Conservation (phyloP, 2,329 filamentous ascomycete species). For the Aspergillus japonicus region DNA sequence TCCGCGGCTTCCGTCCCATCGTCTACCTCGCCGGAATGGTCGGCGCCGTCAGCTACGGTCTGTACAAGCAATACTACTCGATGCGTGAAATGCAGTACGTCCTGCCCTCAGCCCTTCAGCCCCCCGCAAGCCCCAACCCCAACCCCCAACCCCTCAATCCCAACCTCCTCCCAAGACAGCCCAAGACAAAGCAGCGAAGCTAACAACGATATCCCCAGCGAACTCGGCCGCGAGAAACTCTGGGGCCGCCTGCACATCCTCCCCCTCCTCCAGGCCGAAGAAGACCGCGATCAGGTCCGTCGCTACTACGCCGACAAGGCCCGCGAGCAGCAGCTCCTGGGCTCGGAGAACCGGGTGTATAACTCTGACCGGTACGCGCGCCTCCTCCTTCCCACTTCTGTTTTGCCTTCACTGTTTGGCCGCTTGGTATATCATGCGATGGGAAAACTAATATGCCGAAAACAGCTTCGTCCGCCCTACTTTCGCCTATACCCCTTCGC, state of each 20-base stretch:
- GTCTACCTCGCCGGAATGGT: slow-evolving; percentile 75
- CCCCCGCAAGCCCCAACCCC: not conserved
- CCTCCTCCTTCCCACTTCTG: not conserved
- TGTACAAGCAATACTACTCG: slow-evolving; percentile 79
- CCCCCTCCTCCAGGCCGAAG: slow-evolving; percentile 90
- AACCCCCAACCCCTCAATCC: not conserved
- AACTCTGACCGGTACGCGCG: slow-evolving; percentile 75
- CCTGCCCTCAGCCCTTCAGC: not conserved
- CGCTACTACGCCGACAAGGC: slow-evolving; percentile 82
- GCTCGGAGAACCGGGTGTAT: slow-evolving; percentile 80
- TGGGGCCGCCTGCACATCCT: slow-evolving; percentile 95
- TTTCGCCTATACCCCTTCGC: slow-evolving; percentile 68
- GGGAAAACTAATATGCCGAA: slow-evolving; percentile 10
- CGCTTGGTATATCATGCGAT: not conserved
- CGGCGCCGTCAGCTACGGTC: slow-evolving; percentile 81
- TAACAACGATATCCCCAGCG: slow-evolving; percentile 53
- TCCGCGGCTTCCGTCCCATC: slow-evolving; percentile 82
- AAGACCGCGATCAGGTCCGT: slow-evolving; percentile 91
- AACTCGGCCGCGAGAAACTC: slow-evolving; percentile 95
- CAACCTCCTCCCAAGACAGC: not conserved
- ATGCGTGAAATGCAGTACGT: slow-evolving; percentile 88
- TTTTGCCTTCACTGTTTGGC: no score
- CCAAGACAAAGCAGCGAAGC: no score
- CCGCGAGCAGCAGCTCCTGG: slow-evolving; percentile 86
- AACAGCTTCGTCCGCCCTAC: slow-evolving; percentile 77